Evolutionary conservation across 768 basidiomycete genomes (phyloP).

Genomic region (Albatrellus ellisii): DNA sequence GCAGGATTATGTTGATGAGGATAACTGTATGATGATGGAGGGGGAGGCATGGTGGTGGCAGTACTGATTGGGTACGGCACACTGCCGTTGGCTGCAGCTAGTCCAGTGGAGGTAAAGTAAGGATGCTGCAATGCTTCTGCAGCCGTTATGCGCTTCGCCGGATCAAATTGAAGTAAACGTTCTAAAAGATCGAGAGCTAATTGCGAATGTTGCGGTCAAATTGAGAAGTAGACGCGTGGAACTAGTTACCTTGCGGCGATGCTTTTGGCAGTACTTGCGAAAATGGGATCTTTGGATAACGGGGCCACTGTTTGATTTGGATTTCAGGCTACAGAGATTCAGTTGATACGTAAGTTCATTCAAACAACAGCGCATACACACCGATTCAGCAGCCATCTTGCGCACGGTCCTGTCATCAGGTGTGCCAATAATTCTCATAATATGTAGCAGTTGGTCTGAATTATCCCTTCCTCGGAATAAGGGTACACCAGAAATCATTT

Average conservation of each 20-base stretch:
- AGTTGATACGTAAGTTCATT: slow-evolving; percentile 2
- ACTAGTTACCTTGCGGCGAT: slow-evolving; percentile 56
- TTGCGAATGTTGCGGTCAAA: slow-evolving; percentile 1
- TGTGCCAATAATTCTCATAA: slow-evolving; percentile 94
- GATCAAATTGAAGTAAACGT: slow-evolving; percentile 91
- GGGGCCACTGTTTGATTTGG: slow-evolving; percentile 71
- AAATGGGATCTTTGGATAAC: slow-evolving; percentile 76
- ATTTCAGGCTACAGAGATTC: slow-evolving; percentile 57
- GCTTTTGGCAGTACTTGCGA: slow-evolving; percentile 77
- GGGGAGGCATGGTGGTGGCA: slow-evolving; percentile 32
- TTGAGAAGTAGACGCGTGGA: neutral
- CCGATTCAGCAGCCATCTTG: slow-evolving; percentile 85
- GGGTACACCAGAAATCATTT: slow-evolving; percentile 97
- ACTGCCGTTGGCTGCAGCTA: slow-evolving; percentile 28
- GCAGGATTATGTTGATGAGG: slow-evolving; percentile 33
- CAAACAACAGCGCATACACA: slow-evolving; percentile 25
- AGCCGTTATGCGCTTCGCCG: slow-evolving; percentile 81
- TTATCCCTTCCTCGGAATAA: slow-evolving; percentile 96
- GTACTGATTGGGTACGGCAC: slow-evolving; percentile 32
- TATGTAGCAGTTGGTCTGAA: slow-evolving; percentile 93
- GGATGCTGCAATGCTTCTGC: slow-evolving; percentile 86
- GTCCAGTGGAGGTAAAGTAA: slow-evolving; percentile 60
- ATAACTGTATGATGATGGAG: slow-evolving; percentile 49
- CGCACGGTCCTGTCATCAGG: slow-evolving; percentile 79
- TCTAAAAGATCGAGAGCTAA: slow-evolving; percentile 87